These are phyloP conservation scores for Xylaria sp. DNA, from an alignment of 495 filamentous ascomycete species.

Conservation along the genomic window DNA sequence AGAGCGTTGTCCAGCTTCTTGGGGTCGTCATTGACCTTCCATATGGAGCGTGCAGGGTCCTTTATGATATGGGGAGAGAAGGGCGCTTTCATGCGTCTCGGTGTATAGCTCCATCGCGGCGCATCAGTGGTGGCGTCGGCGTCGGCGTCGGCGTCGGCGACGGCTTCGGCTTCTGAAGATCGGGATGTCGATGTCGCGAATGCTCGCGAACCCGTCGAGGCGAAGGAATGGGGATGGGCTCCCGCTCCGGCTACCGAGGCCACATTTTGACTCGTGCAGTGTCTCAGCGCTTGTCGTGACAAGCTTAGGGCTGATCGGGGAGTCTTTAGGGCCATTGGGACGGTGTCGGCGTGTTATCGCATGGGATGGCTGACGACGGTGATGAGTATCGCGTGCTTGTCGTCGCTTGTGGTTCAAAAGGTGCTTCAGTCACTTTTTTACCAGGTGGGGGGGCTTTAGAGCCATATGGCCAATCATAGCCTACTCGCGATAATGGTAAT, in stretches of 20 bases:
- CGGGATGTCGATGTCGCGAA: constrained; percentile 35
- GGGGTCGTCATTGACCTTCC: constrained; percentile 76
- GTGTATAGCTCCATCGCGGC: constrained; percentile 86
- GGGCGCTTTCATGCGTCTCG: constrained; percentile 77
- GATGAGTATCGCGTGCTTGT: neutral
- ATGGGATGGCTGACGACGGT: neutral
- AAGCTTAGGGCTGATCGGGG: constrained; percentile 35
- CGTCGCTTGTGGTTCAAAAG: neutral
- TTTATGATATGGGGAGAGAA: constrained; percentile 61
- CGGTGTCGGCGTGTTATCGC: neutral
- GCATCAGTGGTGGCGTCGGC: constrained; percentile 22
- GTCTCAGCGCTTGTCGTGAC: constrained; percentile 33
- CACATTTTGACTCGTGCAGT: constrained; percentile 25
- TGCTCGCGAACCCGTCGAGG: constrained; percentile 16
- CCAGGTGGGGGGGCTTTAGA: constrained; percentile 25
- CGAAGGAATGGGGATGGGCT: constrained; percentile 25
- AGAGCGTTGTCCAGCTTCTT: constrained; percentile 76
- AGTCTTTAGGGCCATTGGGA: constrained; percentile 37
- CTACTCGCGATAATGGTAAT: neutral
- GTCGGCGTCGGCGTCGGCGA: neutral
- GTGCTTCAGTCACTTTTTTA: constrained; percentile 33
- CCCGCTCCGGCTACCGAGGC: constrained; percentile 13
- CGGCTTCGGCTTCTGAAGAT: constrained; percentile 20
- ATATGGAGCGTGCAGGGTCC: constrained; percentile 56
- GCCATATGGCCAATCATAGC: constrained; percentile 28